Conservation (phyloP, 768 basidiomycete genomes). For the Amanita pseudoporphyria region DNA sequence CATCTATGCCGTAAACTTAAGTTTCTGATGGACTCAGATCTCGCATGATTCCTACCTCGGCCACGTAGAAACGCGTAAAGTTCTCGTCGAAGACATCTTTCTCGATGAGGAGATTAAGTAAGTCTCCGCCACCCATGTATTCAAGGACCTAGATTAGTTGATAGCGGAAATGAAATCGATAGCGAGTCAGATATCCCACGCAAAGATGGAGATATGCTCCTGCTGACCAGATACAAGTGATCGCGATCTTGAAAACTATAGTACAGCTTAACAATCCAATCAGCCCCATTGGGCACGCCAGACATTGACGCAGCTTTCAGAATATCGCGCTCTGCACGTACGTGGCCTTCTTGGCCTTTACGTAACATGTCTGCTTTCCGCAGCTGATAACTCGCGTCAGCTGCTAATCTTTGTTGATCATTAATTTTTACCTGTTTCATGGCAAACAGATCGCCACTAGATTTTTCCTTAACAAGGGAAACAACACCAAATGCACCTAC, state of each 20-base stretch:
- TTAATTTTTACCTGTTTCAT: conserved; percentile 80
- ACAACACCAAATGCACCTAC: conserved; percentile 95
- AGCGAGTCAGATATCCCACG: conserved; percentile 25
- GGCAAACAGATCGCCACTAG: conserved; percentile 74
- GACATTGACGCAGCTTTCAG: conserved; percentile 84
- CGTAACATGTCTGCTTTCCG: conserved; percentile 90
- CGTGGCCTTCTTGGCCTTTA: conserved; percentile 95
- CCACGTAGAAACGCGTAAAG: conserved; percentile 89
- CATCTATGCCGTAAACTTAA: conserved; percentile 47
- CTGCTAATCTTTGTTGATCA: conserved; percentile 13
- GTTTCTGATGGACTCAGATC: conserved; percentile 12
- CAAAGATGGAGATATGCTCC: conserved; percentile 13
- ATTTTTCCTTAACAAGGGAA: conserved; percentile 77
- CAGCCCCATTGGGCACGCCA: conserved; percentile 61
- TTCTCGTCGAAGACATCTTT: conserved; percentile 84
- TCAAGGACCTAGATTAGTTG: conserved; percentile 61
- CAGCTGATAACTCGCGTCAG: conserved; percentile 35
- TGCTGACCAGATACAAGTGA: conserved; percentile 82
- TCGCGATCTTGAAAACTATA: conserved; percentile 96
- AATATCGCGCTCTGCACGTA: conserved; percentile 91
- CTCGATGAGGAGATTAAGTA: conserved; percentile 92
- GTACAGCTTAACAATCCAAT: conserved; percentile 90
- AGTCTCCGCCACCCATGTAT: conserved; percentile 95
- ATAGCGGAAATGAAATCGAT: conserved; percentile 39
- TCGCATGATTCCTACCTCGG: conserved; percentile 51